Conservation (phyloP, 192 early-diverging fungal species). For the Coemansia sp. region DNA sequence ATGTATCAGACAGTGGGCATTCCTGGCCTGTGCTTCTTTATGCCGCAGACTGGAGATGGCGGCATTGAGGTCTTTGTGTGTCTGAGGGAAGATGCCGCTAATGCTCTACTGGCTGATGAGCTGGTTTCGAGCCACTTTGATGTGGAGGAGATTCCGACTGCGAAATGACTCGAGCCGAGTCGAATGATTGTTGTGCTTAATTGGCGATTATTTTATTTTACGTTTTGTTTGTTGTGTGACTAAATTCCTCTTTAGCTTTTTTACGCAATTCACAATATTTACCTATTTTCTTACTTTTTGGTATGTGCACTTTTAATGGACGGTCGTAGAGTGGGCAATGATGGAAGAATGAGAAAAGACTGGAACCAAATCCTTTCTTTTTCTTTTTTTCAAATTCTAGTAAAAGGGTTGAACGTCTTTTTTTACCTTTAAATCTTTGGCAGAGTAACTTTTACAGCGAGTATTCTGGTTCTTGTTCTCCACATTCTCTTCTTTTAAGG, state of each 20-base stretch:
- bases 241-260: not conserved
- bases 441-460: not conserved
- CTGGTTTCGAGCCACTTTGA: conserved; percentile 21
- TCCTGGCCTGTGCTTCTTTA: conserved; percentile 12
- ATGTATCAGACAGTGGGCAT: not conserved
- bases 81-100: not conserved
- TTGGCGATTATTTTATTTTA: not conserved
- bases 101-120: not conserved
- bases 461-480: not conserved
- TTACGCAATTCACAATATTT: not conserved
- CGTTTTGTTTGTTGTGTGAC: not conserved
- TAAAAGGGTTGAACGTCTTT: conserved; percentile 17
- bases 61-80: conserved; percentile 23
- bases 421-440: not conserved
- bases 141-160: not conserved
- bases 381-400: conserved; percentile 3
- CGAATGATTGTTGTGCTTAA: too few species aligned
- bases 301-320: not conserved
- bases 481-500: not conserved
- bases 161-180: not conserved
- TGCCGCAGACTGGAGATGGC: conserved; percentile 5
- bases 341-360: not conserved
- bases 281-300: not conserved
- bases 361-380: not conserved
- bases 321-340: not conserved